These are phyloP conservation scores for Fusarium albidum DNA, from an alignment of 2,329 filamentous ascomycete genomes.

Conservation along the genomic window DNA sequence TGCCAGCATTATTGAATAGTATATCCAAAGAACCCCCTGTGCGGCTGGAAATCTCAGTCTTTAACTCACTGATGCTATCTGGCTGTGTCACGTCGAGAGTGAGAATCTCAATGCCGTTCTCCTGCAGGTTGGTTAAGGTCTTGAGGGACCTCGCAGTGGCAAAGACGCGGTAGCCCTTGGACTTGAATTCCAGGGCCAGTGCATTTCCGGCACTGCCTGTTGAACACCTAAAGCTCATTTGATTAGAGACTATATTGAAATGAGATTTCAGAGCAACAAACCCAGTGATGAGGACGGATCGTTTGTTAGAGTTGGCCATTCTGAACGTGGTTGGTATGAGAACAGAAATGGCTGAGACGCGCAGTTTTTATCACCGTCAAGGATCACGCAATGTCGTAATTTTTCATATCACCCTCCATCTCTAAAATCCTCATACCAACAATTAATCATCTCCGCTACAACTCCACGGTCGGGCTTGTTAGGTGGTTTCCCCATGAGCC, in stretches of 20 bases:
- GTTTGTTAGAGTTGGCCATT: background rate
- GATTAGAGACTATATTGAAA: too few species aligned
- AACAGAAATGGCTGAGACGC: too few species aligned
- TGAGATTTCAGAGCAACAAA: background rate
- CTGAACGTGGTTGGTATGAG: background rate
- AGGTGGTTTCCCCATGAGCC: too few species aligned
- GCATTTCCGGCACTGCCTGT: constrained; percentile 12
- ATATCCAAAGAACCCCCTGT: constrained; percentile 7
- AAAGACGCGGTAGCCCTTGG: constrained; percentile 15
- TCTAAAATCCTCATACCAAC: too few species aligned
- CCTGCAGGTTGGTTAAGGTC: background rate
- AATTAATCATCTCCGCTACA: too few species aligned
- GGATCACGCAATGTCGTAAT: too few species aligned
- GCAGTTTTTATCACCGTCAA: too few species aligned
- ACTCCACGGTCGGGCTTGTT: too few species aligned
- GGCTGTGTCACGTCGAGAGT: constrained; percentile 8
- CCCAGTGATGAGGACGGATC: constrained; percentile 3
- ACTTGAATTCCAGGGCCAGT: constrained; percentile 7
- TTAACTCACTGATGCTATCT: background rate
- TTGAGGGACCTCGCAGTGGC: constrained; percentile 12
- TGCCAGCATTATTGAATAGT: constrained; percentile 18
- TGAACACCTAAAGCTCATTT: constrained; percentile 1
- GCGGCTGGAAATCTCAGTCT: background rate
- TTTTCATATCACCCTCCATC: too few species aligned
- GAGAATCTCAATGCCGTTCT: constrained; percentile 14